These are phyloP conservation scores for Fraxinus quadrangulata DNA, from an alignment of 257 asterid genomes.

Conservation along the genomic window DNA sequence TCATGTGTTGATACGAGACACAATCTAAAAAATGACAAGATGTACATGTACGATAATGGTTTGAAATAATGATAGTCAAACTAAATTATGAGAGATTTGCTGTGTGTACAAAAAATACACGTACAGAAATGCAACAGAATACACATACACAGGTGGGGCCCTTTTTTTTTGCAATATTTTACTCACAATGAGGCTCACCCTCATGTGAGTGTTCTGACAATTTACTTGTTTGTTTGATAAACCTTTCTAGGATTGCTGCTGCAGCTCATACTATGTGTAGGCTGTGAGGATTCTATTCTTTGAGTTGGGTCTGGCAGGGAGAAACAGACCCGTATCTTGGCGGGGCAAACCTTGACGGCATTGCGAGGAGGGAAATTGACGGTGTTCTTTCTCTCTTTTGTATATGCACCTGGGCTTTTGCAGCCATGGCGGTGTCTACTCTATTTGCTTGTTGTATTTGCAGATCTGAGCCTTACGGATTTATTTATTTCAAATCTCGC, in stretches of 20 bases:
- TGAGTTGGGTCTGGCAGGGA: neutral
- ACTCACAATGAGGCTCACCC: no score
- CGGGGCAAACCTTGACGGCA: slow-evolving; percentile 15
- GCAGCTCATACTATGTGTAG: neutral
- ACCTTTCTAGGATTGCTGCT: neutral
- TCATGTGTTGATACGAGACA: no score
- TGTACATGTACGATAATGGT: no score
- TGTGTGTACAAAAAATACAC: no score
- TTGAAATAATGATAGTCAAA: no score
- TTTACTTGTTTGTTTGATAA: no score
- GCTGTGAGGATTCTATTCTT: neutral
- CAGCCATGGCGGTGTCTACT: slow-evolving; percentile 25
- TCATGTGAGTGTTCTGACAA: no score
- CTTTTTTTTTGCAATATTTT: no score
- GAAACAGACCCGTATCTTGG: slow-evolving; percentile 28
- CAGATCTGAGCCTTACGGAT: slow-evolving; percentile 26
- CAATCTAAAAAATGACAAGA: no score
- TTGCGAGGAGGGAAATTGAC: neutral
- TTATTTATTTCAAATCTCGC: neutral
- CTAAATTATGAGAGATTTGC: no score
- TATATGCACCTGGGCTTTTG: slow-evolving; percentile 11
- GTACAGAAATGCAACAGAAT: no score
- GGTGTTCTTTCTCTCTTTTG: neutral
- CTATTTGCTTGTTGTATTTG: slow-evolving; percentile 9
- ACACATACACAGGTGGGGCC: no score